These are phyloP conservation scores for Ophiostoma novo-ulmi DNA, from an alignment of 2,329 filamentous ascomycete species.

Conservation along the genomic window DNA sequence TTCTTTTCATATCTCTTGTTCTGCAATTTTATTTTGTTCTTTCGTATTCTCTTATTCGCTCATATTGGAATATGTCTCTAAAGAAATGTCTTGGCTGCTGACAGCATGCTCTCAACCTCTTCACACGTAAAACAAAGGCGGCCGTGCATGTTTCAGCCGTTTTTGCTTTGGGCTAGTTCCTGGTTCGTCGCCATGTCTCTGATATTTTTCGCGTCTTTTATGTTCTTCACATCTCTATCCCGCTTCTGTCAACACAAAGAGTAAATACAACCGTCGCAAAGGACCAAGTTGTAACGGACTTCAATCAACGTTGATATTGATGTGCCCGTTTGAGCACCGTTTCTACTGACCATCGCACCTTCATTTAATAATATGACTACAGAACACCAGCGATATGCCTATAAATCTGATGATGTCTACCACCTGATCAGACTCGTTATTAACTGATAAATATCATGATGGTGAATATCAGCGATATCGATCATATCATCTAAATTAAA, in stretches of 20 bases:
- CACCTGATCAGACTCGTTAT: too few species aligned
- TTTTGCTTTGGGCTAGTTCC: background rate
- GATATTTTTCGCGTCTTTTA: background rate
- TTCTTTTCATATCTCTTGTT: background rate
- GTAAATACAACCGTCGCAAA: too few species aligned
- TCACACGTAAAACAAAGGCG: background rate
- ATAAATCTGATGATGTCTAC: too few species aligned
- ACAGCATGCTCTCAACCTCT: background rate
- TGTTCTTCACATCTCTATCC: too few species aligned
- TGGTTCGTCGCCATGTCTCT: background rate
- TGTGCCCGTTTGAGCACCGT: background rate
- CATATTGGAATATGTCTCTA: background rate
- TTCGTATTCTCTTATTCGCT: background rate
- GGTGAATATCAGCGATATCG: too few species aligned
- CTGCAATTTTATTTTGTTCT: background rate
- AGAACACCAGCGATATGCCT: background rate
- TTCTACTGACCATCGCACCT: background rate
- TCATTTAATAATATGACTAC: background rate
- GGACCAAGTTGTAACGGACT: background rate
- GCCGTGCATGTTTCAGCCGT: constrained; percentile 9
- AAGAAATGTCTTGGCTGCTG: background rate
- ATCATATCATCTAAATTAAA: too few species aligned
- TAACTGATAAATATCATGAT: too few species aligned
- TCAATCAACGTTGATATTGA: background rate
- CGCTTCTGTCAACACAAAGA: too few species aligned